Evolutionary conservation across 768 basidiomycete species (phyloP).

Genomic region (Cubamyces sp.): DNA sequence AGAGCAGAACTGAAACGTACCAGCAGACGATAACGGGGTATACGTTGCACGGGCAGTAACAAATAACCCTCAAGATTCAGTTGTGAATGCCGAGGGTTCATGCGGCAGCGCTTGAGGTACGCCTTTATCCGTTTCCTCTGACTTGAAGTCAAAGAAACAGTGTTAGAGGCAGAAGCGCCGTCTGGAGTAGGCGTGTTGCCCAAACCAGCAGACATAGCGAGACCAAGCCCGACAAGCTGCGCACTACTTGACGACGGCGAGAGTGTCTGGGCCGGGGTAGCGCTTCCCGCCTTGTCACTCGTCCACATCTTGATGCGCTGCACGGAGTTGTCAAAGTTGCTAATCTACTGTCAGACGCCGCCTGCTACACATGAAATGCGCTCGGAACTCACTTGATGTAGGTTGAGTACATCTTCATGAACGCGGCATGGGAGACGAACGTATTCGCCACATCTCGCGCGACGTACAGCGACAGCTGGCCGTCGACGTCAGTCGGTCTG

Average conservation of each 20-base stretch:
- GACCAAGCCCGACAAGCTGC: constrained; percentile 65
- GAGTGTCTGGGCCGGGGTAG: constrained; percentile 47
- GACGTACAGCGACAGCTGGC: constrained; percentile 71
- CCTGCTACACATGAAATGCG: constrained; percentile 16
- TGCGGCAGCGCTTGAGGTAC: constrained; percentile 88
- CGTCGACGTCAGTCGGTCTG: constrained; percentile 65
- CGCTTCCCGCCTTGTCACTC: constrained; percentile 49
- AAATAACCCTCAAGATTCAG: constrained; percentile 94
- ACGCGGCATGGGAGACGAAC: constrained; percentile 92
- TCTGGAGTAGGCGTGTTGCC: constrained; percentile 50
- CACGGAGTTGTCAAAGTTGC: constrained; percentile 93
- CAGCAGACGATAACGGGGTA: constrained; percentile 94
- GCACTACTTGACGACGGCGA: constrained; percentile 65
- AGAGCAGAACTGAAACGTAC: constrained; percentile 47
- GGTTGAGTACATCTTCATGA: constrained; percentile 98
- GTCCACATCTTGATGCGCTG: constrained; percentile 89
- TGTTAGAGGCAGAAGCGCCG: constrained; percentile 41
- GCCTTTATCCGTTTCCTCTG: constrained; percentile 88
- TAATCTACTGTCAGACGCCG: constrained; percentile 35
- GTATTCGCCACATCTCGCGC: constrained; percentile 85
- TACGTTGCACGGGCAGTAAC: constrained; percentile 92
- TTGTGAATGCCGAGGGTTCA: constrained; percentile 90
- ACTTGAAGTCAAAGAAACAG: constrained; percentile 67
- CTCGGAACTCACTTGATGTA: constrained; percentile 85
- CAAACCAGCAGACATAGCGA: constrained; percentile 50